Conservation (phyloP, 257 asterid species). For the Ophiorrhiza pumila region DNA sequence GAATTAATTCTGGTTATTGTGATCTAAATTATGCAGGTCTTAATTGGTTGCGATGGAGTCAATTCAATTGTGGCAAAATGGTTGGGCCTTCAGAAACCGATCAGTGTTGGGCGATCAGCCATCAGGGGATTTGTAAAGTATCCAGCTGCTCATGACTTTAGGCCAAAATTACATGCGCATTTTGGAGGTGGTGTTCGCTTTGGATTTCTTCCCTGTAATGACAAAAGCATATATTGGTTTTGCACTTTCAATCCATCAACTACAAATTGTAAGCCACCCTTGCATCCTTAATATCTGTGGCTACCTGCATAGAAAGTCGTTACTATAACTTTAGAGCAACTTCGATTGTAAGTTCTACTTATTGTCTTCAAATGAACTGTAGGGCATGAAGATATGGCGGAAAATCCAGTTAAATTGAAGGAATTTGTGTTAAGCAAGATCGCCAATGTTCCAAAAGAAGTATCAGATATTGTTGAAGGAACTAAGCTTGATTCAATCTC, state of each 20-base stretch:
- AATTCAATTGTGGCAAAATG: slow-evolving; percentile 67
- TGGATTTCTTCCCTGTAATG: slow-evolving; percentile 61
- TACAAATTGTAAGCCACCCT: slow-evolving; percentile 44
- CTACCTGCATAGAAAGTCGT: neutral
- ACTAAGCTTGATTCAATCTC: slow-evolving; percentile 7
- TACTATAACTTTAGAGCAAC: too few species aligned
- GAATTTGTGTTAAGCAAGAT: slow-evolving; percentile 5
- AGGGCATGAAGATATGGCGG: slow-evolving; percentile 7
- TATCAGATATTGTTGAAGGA: neutral
- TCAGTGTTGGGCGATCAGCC: slow-evolving; percentile 51
- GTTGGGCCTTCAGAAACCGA: slow-evolving; percentile 60
- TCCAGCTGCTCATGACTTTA: slow-evolving; percentile 56
- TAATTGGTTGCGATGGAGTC: slow-evolving; percentile 87
- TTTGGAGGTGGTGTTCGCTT: slow-evolving; percentile 67
- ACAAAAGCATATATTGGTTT: slow-evolving; percentile 65
- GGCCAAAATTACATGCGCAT: slow-evolving; percentile 42
- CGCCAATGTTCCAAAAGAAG: neutral
- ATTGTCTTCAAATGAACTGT: neutral
- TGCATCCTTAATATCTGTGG: neutral
- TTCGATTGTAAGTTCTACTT: neutral
- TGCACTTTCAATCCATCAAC: slow-evolving; percentile 50
- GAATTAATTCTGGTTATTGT: too few species aligned
- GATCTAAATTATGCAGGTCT: slow-evolving; percentile 35
- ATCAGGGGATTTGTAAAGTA: slow-evolving; percentile 62
- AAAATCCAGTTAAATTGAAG: neutral